Base-by-base conservation (phyloP, 768 basidiomycete species). In the Tremella fuciformis region DNA sequence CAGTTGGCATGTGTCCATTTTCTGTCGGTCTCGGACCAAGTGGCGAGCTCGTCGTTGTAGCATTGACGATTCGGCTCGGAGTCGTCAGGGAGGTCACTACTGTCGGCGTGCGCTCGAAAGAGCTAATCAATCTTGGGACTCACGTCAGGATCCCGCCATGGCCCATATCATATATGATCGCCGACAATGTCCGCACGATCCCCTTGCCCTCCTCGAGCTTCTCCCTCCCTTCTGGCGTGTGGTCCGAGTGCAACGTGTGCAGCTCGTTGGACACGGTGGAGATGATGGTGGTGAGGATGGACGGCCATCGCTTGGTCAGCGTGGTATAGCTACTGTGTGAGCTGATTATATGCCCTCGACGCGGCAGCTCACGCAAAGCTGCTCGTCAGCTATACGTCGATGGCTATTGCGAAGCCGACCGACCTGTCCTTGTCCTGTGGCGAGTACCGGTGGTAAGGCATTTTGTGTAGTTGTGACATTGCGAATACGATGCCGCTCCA, bases 1-100 rank as follows among this genome's bases (percentile, higher is more conserved):
- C 94, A 99, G 1, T 92, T 90, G 4, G 89, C 85, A 8, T 84
- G 88, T 72, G 90, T 91, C 94, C 94, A 99, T 18, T 58, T 24
- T 22, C 59, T 55, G 0, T 87, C 88, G 1, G 80, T 73, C 24
- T 79, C 75, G 0, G 78, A 78, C 1, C 88, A 80, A 0, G 76
- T 55, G 8, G 53, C 54, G 13, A 99, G 80, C 62, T 91, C 86
- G 0, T 78, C 66, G 64, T 99, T 97, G 79, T 91, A 98, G n/a
- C 81, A 77, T 0, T 83, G 81, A 3, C 84, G 79, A 52, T 84
- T 81, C n/a, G 84, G 72, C 48, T 87, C 89, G 0, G 87, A 87
- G 65, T 96, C 93, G 7, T 84, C 78, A n/a, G 82, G 79, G 50
- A 96, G 85, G 2, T 78, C 80, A 57, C 91, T 92, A 41, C 6